Evolutionary conservation across 140 eudicot species (phyloP).

Genomic region (Senecio squalidus): DNA sequence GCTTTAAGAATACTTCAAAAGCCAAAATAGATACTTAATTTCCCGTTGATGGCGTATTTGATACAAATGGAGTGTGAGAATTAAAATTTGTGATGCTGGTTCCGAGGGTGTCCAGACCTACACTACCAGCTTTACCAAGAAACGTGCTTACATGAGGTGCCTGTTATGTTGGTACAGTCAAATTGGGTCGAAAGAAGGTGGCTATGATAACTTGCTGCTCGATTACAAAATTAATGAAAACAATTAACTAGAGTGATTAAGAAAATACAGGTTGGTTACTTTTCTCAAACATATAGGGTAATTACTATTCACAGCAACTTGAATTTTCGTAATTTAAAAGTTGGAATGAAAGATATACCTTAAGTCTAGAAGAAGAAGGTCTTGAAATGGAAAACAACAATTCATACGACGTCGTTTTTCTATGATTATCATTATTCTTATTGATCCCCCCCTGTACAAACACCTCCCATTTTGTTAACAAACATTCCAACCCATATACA

Average conservation of each 20-base stretch:
- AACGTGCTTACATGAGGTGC: constrained; percentile 66
- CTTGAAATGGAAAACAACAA: constrained; percentile 48
- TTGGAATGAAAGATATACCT: no score
- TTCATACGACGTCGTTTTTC: constrained; percentile 42
- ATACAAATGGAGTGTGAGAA: constrained; percentile 56
- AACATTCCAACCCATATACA: no score
- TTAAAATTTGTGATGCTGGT: constrained; percentile 84
- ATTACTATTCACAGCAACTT: no score
- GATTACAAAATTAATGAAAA: no score
- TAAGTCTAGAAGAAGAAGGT: constrained; percentile 58
- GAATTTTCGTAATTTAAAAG: no score
- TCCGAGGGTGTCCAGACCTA: constrained; percentile 76
- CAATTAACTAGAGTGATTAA: no score
- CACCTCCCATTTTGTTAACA: no score
- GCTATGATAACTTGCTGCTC: no score
- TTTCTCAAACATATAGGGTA: no score
- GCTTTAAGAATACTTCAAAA: constrained; percentile 92
- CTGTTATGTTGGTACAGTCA: no score
- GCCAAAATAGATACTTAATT: constrained; percentile 72
- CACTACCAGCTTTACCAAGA: constrained; percentile 85
- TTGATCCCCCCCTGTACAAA: constrained; percentile 15
- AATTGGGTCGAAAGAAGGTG: no score
- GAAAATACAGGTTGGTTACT: no score
- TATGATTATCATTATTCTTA: constrained; percentile 26
- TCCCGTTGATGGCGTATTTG: constrained; percentile 61